phyloP scores from a whole-genome alignment of 306 rosid genomes.

The Mimosa pudica region DNA sequence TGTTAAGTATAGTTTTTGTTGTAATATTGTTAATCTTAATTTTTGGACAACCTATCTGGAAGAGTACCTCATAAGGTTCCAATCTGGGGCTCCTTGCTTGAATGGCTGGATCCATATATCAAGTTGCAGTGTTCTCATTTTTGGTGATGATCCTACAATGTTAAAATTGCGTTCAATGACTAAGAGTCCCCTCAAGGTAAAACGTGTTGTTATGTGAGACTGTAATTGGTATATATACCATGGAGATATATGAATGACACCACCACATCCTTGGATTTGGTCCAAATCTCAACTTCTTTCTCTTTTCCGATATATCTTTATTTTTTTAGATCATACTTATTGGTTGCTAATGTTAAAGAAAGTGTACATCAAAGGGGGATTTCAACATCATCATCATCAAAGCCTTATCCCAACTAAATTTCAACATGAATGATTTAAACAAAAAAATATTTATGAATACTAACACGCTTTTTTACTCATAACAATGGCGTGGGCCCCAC shows the following conservation, averaged over 20 bases:
- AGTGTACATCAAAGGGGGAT: too few species aligned
- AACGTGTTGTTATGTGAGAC: slow-evolving; percentile 8
- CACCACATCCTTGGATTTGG: too few species aligned
- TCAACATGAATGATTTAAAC: too few species aligned
- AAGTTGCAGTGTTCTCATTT: slow-evolving; percentile 12
- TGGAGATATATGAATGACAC: not conserved
- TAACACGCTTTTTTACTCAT: too few species aligned
- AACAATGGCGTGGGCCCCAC: too few species aligned
- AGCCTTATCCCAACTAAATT: too few species aligned
- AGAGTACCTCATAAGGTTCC: slow-evolving; percentile 16
- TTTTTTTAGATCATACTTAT: too few species aligned
- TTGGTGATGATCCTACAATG: not conserved
- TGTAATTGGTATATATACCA: slow-evolving; percentile 14
- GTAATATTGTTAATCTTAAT: slow-evolving; percentile 16
- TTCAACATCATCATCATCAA: too few species aligned
- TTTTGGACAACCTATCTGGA: slow-evolving; percentile 25
- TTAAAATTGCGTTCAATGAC: slow-evolving; percentile 27
- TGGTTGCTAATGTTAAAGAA: too few species aligned
- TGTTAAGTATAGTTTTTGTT: slow-evolving; percentile 33
- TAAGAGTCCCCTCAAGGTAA: not conserved
- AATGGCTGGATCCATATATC: slow-evolving; percentile 26
- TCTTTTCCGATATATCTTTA: too few species aligned
- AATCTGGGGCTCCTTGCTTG: slow-evolving; percentile 5
- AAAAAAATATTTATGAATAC: too few species aligned
- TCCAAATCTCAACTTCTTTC: too few species aligned